Evolutionary conservation across 164 flowering plant genomes (phyloP).

Genomic region (Vitis amurensis): DNA sequence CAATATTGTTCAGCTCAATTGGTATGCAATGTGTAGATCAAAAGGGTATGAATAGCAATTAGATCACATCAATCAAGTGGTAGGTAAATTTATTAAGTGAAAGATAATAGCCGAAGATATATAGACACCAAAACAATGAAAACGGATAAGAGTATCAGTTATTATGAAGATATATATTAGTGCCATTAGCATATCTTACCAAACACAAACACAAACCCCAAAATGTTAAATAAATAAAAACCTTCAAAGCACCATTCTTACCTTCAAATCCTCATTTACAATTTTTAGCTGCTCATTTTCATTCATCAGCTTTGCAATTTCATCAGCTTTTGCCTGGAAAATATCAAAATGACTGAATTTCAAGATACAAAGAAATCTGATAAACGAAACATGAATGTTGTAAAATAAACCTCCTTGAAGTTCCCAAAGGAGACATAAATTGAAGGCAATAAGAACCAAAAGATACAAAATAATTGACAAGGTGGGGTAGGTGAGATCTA

Average conservation of each 20-base stretch:
- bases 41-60: background rate
- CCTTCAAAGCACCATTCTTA: constrained; percentile 25
- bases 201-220: background rate
- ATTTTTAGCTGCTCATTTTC: constrained; percentile 88
- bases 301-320: constrained; percentile 86
- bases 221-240: background rate
- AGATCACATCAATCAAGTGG: background rate
- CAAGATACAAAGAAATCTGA: background rate
- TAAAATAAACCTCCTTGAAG: background rate
- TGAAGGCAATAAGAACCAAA: background rate
- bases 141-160: no score
- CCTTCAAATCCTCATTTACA: constrained; percentile 74
- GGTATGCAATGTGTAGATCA: background rate
- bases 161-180: no score
- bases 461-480: background rate
- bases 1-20: no score
- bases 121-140: no score
- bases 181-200: background rate
- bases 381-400: background rate
- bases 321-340: constrained; percentile 93
- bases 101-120: no score
- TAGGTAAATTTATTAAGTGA: no score
- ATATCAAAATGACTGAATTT: background rate
- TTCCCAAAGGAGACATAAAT: background rate
- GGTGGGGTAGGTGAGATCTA: no score